These are phyloP conservation scores for Aegilops umbellulata DNA, from an alignment of 176 grass and related monocot species.

Conservation along the genomic window DNA sequence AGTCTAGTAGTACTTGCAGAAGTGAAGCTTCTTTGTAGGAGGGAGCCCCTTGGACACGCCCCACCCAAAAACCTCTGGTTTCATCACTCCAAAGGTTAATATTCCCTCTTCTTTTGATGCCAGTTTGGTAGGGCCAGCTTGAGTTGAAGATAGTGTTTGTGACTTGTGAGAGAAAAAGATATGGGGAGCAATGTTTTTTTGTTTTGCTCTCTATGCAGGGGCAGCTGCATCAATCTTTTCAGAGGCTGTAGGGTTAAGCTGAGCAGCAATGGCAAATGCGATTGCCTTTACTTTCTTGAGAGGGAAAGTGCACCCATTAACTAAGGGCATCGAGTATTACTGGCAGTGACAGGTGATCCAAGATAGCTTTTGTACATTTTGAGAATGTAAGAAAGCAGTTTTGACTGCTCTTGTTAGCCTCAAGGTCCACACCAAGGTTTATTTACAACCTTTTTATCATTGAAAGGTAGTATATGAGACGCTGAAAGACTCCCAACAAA, in stretches of 20 bases:
- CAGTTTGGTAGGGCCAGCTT: conserved; percentile 47
- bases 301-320: conserved; percentile 30
- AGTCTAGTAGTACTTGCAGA: conserved; percentile 41
- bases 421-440: conserved; percentile 9
- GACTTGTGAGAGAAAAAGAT: conserved; percentile 11
- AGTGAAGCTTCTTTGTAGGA: conserved; percentile 78
- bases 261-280: conserved; percentile 43
- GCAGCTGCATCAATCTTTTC: conserved; percentile 36
- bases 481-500: conserved; percentile 28
- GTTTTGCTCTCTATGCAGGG: conserved; percentile 29
- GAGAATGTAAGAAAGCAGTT: conserved; percentile 37
- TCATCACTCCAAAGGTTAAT: conserved; percentile 79
- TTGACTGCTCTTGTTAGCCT: conserved; percentile 30
- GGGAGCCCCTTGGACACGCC: conserved; percentile 11
- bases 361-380: conserved; percentile 45
- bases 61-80: conserved; percentile 28
- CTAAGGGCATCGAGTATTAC: conserved; percentile 43
- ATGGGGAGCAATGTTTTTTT: conserved; percentile 32
- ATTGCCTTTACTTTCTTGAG: conserved; percentile 44
- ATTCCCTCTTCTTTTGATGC: conserved; percentile 96
- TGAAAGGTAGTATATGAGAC: conserved; percentile 18
- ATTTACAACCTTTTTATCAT: conserved; percentile 30
- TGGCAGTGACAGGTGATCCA: neutral
- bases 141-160: neutral
- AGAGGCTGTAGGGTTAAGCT: conserved; percentile 44